A percentile compares a stretch with the other conserved stretches of the same genome.
phyloP scores from a whole-genome alignment of 176 grass and related monocot species.

The Pontederia paniculata region DNA sequence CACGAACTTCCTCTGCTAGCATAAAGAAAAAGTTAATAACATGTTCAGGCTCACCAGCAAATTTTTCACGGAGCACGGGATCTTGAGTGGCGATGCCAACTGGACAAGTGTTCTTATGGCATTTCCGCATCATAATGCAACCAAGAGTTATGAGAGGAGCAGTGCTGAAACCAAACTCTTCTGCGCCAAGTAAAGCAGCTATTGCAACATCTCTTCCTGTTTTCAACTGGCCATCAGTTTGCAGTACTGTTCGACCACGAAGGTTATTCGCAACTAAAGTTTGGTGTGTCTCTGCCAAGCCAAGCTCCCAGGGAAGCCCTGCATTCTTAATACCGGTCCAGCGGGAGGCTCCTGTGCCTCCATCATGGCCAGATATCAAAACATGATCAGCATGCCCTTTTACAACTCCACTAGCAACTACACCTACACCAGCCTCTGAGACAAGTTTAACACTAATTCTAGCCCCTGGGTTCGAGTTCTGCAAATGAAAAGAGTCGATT shows the following conservation, averaged over 20 bases:
- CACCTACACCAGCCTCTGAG: slow-evolving; percentile 90
- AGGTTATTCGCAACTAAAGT: slow-evolving; percentile 85
- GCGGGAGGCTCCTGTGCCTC: slow-evolving; percentile 90
- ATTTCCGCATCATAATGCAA: slow-evolving; percentile 99
- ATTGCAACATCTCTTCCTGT: slow-evolving; percentile 95
- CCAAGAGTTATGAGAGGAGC: slow-evolving; percentile 95
- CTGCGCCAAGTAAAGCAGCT: slow-evolving; percentile 86
- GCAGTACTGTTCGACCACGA: slow-evolving; percentile 78
- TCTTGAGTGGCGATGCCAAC: slow-evolving; percentile 99
- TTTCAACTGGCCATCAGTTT: slow-evolving; percentile 97
- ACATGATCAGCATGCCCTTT: slow-evolving; percentile 97
- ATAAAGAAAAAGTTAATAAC: slow-evolving; percentile 99
- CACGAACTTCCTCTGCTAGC: slow-evolving; percentile 92
- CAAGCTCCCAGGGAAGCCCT: slow-evolving; percentile 99
- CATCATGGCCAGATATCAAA: slow-evolving; percentile 97
- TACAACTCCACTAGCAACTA: slow-evolving; percentile 90
- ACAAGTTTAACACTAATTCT: slow-evolving; percentile 94
- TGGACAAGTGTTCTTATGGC: slow-evolving; percentile 94
- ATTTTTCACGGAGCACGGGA: slow-evolving; percentile 85
- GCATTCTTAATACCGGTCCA: slow-evolving; percentile 99
- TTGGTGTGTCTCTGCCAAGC: slow-evolving; percentile 96
- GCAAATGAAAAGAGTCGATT: slow-evolving; percentile 26
- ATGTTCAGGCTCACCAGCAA: slow-evolving; percentile 94
- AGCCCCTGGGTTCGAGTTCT: slow-evolving; percentile 90
- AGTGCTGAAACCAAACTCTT: slow-evolving; percentile 99